Evolutionary conservation across 2,329 filamentous ascomycete species (phyloP).

Genomic region (Cytospora leucostoma): DNA sequence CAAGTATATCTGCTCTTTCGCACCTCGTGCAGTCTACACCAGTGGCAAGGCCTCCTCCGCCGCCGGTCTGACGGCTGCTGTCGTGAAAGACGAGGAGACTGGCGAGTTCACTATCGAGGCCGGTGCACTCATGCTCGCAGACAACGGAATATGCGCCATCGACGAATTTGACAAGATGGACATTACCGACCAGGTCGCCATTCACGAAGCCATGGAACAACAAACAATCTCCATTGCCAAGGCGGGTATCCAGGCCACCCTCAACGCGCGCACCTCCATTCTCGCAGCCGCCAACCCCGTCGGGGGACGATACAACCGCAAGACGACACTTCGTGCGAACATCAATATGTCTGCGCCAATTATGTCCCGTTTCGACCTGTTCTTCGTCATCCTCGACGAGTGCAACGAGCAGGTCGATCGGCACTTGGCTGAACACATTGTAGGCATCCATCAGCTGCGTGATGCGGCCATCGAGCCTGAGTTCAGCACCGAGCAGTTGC

Average conservation of each 20-base stretch:
- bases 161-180: constrained; percentile 99
- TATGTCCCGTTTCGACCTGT: constrained; percentile 98
- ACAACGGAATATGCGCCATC: constrained; percentile 97
- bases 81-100: constrained; percentile 97
- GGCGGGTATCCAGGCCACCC: constrained; percentile 94
- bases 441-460: constrained; percentile 87
- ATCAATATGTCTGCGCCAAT: constrained; percentile 99
- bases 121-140: constrained; percentile 93
- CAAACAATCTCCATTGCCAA: constrained; percentile 99
- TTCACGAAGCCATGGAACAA: constrained; percentile 99
- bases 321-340: constrained; percentile 88
- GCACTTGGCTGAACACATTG: constrained; percentile 91
- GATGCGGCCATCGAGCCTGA: constrained; percentile 91
- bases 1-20: constrained; percentile 95
- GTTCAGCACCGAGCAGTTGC: constrained; percentile 93
- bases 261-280: constrained; percentile 94
- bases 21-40: constrained; percentile 96
- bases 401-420: constrained; percentile 91
- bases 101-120: constrained; percentile 99
- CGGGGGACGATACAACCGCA: constrained; percentile 94
- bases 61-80: constrained; percentile 93
- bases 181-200: constrained; percentile 92
- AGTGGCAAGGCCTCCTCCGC: constrained; percentile 97
- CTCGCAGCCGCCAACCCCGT: constrained; percentile 96
- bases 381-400: constrained; percentile 96